These are phyloP conservation scores for Aegle marmelos DNA, from an alignment of 345 rosid species.

Conservation along the genomic window DNA sequence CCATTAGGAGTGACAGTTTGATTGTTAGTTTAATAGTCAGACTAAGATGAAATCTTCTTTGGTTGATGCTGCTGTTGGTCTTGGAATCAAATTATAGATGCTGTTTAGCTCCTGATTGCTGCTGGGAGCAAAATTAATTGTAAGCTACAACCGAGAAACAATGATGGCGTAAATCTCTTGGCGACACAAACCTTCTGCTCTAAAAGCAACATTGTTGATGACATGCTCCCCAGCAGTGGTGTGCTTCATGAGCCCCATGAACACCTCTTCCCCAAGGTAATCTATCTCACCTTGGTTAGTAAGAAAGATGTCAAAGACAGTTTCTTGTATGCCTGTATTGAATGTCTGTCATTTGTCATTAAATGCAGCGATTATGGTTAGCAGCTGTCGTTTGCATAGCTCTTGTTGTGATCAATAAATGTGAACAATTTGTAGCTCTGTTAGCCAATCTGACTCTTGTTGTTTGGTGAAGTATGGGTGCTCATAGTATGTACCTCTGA, in stretches of 20 bases:
- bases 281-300: neutral
- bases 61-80: slow-evolving; percentile 93
- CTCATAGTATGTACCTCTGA: slow-evolving; percentile 86
- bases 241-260: slow-evolving; percentile 90
- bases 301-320: neutral
- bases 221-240: slow-evolving; percentile 93
- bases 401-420: neutral
- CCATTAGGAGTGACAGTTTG: slow-evolving; percentile 69
- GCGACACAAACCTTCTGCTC: slow-evolving; percentile 95
- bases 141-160: slow-evolving; percentile 96
- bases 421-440: neutral
- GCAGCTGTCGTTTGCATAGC: no score
- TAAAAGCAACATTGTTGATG: slow-evolving; percentile 94
- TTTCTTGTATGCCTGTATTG: neutral
- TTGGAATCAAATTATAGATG: slow-evolving; percentile 78
- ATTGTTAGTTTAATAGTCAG: slow-evolving; percentile 99
- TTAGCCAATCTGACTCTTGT: neutral
- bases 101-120: neutral
- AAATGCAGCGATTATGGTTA: neutral
- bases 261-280: slow-evolving; percentile 97
- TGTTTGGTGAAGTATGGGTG: neutral
- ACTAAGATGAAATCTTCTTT: slow-evolving; percentile 95
- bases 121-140: slow-evolving; percentile 66
- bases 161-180: slow-evolving; percentile 93
- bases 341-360: neutral